Evolutionary conservation across 805 yeast species (phyloP), one percentile per base, ranked within the genome.

Genomic region (Pichia eremophila): DNA sequence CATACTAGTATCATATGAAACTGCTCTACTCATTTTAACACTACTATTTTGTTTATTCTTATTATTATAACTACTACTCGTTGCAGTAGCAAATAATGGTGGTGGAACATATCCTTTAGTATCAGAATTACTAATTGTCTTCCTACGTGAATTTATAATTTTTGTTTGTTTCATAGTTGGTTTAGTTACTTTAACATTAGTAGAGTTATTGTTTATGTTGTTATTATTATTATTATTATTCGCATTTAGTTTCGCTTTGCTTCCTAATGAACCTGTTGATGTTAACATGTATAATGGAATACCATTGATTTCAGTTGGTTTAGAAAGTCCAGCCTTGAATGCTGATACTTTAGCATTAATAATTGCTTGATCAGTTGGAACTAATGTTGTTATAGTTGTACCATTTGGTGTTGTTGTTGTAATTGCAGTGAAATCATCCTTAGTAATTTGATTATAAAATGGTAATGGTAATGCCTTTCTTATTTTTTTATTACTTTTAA

Each of bases 391-490:
- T 22, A 88, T 75, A 0, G 96, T 86, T 0, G 96, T 89, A 47
- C 97, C 97, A 55, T 86, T 86, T 1, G 96, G 95, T 0, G 95
- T 84, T 0, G 95, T 89, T 2, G 87, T 80, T 1, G 89, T 83
- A 31, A 85, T 79, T 0, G 96, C 83, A 44, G 83, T 83, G 67
- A 87, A 89, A 62, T 87, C 91, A 62, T 89, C 96, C 56, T 80
- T 82, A 31, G 90, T 84, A 59, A 89, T 89, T 63, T 89, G 96
- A 59, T 85, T 86, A 65, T 88, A 89, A 58, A 89, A 84, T 9
- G 97, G 96, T 41, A 89, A 67, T 10, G 97, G 96, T 19, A 75
- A 75, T 8, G 83, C 73, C 66, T 63, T 62, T 54, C 47, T 56
- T 48, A 31, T 19, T 14, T 34, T 34, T 8, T 34, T 34, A 34